phyloP scores from a whole-genome alignment of 192 early-diverging fungal genomes.

The Entomortierella parvispora region DNA sequence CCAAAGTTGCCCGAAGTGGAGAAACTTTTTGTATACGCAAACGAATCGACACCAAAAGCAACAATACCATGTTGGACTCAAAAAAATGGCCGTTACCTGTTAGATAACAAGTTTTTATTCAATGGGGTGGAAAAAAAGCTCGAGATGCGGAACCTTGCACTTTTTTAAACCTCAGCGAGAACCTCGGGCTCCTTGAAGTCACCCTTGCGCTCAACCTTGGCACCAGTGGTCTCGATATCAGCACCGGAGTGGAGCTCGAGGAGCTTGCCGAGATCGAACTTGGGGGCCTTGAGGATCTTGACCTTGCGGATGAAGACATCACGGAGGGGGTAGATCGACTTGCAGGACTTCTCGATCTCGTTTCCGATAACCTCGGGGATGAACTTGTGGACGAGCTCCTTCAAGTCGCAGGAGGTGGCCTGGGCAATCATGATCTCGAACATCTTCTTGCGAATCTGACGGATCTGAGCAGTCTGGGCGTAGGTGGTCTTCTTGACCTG shows the following conservation, averaged over 20 bases:
- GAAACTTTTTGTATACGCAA: too few species aligned
- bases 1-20: too few species aligned
- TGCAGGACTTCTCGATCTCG: slow-evolving; percentile 97
- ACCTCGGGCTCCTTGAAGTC: slow-evolving; percentile 91
- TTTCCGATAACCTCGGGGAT: slow-evolving; percentile 97
- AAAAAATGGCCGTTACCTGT: slow-evolving; percentile 41
- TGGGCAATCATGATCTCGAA: slow-evolving; percentile 96
- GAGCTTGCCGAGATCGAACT: slow-evolving; percentile 95
- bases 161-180: slow-evolving; percentile 52
- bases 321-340: slow-evolving; percentile 98
- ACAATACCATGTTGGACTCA: not conserved
- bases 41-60: too few species aligned
- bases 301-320: slow-evolving; percentile 97
- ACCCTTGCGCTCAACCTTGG: slow-evolving; percentile 73
- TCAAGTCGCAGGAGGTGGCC: slow-evolving; percentile 88
- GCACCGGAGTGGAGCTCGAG: slow-evolving; percentile 94
- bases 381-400: slow-evolving; percentile 97
- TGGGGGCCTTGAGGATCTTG: slow-evolving; percentile 98
- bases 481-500: slow-evolving; percentile 99
- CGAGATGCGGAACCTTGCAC: not conserved
- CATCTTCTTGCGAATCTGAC: slow-evolving; percentile 99
- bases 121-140: slow-evolving; percentile 5
- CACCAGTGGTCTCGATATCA: slow-evolving; percentile 57
- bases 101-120: slow-evolving; percentile 36
- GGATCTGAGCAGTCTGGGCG: slow-evolving; percentile 96